Evolutionary conservation across 2,329 filamentous ascomycete species (phyloP).

Genomic region (Neocucurbitaria cava): DNA sequence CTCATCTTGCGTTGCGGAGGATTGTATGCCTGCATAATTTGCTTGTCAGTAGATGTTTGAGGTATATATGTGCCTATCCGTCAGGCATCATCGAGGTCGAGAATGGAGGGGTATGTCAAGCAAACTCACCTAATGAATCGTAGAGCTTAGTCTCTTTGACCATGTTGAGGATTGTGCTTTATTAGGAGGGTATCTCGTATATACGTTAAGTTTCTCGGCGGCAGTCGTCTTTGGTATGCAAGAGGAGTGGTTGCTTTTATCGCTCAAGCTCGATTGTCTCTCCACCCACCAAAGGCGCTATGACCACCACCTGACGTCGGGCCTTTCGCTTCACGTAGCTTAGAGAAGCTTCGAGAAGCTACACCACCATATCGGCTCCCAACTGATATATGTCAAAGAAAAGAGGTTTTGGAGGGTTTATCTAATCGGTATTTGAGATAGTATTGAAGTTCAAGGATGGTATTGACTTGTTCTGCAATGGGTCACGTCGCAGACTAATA

Average conservation of each 20-base stretch:
- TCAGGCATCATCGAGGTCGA: slow-evolving; percentile 12
- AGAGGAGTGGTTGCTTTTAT: slow-evolving; percentile 37
- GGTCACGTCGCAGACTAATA: slow-evolving; percentile 28
- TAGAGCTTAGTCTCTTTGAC: slow-evolving; percentile 96
- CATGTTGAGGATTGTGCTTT: slow-evolving; percentile 63
- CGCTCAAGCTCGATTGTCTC: slow-evolving; percentile 33
- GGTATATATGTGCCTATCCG: slow-evolving; percentile 10
- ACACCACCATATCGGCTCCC: slow-evolving; percentile 21
- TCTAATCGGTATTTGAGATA: background rate
- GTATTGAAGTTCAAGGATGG: slow-evolving; percentile 25
- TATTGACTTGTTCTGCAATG: slow-evolving; percentile 27
- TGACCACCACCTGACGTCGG: slow-evolving; percentile 24
- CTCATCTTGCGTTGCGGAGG: slow-evolving; percentile 85
- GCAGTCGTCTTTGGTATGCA: slow-evolving; percentile 20
- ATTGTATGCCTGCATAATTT: slow-evolving; percentile 67
- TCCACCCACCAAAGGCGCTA: slow-evolving; percentile 34
- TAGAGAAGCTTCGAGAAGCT: slow-evolving; percentile 50
- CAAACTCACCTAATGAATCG: slow-evolving; percentile 70
- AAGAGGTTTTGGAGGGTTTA: background rate
- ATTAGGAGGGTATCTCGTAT: slow-evolving; percentile 17
- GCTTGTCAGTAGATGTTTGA: slow-evolving; percentile 24
- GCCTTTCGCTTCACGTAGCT: slow-evolving; percentile 10
- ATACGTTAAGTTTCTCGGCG: slow-evolving; percentile 12
- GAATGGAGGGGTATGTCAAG: slow-evolving; percentile 27
- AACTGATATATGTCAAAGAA: slow-evolving; percentile 7